Base-by-base conservation (phyloP, 495 filamentous ascomycete species). In the Daldinia loculata region DNA sequence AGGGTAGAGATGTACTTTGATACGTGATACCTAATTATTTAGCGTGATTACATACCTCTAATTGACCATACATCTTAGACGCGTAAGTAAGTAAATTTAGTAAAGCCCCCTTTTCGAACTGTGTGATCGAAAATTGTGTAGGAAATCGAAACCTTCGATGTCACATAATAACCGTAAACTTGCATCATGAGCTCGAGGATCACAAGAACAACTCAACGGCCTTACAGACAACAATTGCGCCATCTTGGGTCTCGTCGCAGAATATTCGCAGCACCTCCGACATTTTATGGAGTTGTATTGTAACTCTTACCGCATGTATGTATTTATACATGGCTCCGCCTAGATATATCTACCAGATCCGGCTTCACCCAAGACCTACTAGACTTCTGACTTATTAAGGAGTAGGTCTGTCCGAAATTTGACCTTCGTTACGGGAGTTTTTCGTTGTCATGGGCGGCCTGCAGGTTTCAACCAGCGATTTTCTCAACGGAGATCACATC, bases 181-280 rank as follows among this genome's bases (percentile, higher is more conserved):
- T n/a, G n/a, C n/a, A n/a, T n/a, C n/a, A n/a, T n/a, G n/a, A n/a
- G n/a, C 24, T 56, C 9, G 53, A 56, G 3, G 53, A 56, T 0
- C 53, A 56, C 8, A 56, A 36, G 17, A 24, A 22, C 4, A 56
- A 56, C 30, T 0, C 24, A 3, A 56, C 53, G 15, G 53, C 53
- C 15, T 34, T 56, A 0, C n/a, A 56, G 29, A 32, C 53, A 0
- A 17, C 24, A 12, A 56, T 38, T 19, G 53, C 53, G 3, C 53
- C 53, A 4, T n/a, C 53, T 56, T 56, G 53, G 53, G 53, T 56
- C 30, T 56, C 53, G 5, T 24, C 53, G 5, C 53, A 30, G 30
- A 19, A 6, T 22, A 56, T 56, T 22, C 53, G 53, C 8, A 22
- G 53, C 29, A 56, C 53, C 3, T 36, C 29, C n/a, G 7, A 14